Evolutionary conservation across 140 eudicot genomes (phyloP).

Genomic region (Artemisia princeps): DNA sequence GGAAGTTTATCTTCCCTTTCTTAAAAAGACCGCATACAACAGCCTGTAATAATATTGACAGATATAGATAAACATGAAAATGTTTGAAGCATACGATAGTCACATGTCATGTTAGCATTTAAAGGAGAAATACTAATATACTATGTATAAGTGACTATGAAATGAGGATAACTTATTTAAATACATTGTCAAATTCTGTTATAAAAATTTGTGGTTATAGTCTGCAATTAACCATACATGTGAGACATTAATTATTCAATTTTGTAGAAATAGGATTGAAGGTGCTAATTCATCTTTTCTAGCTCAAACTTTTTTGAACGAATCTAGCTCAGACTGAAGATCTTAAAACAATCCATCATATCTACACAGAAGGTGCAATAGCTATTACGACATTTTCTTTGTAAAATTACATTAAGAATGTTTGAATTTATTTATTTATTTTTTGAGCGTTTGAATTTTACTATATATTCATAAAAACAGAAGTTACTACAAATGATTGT

Average conservation of each 20-base stretch:
- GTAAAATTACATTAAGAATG: too few species aligned
- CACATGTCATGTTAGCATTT: not conserved
- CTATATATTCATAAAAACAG: too few species aligned
- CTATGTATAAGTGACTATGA: not conserved
- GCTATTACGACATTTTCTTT: too few species aligned
- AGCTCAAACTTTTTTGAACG: not conserved
- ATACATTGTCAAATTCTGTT: not conserved
- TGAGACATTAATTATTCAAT: not conserved
- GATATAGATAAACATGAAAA: not conserved
- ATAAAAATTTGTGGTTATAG: not conserved
- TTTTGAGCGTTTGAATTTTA: too few species aligned
- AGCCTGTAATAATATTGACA: constrained; percentile 43
- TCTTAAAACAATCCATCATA: constrained; percentile 1
- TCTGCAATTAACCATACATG: not conserved
- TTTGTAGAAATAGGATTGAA: constrained; percentile 1
- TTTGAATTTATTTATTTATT: too few species aligned
- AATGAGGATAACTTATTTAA: too few species aligned
- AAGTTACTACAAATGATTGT: too few species aligned
- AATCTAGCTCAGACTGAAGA: not conserved
- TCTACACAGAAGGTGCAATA: not conserved
- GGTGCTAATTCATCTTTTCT: constrained; percentile 10
- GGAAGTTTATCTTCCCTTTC: constrained; percentile 61
- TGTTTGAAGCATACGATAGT: not conserved
- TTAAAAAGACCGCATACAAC: constrained; percentile 83
- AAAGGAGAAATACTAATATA: constrained; percentile 1